These are phyloP conservation scores for Pseudogymnoascus pannorum DNA, from an alignment of 2,329 filamentous ascomycete species.

Conservation along the genomic window DNA sequence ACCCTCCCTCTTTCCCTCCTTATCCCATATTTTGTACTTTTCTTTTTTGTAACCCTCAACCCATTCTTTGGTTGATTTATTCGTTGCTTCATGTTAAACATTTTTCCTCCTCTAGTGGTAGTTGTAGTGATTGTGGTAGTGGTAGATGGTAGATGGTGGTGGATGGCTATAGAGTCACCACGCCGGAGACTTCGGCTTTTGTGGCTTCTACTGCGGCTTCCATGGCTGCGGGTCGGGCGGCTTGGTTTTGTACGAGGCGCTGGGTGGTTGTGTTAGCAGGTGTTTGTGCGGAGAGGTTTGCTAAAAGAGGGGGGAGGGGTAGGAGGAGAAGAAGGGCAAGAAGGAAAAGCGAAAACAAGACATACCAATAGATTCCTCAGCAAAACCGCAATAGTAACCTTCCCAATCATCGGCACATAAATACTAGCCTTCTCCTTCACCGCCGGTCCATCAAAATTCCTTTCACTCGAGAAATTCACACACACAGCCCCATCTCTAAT, in stretches of 20 bases:
- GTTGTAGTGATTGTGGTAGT: too few species aligned
- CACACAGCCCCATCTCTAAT: conserved; percentile 90
- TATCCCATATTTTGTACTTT: too few species aligned
- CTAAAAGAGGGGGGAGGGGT: too few species aligned
- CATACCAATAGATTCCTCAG: conserved; percentile 68
- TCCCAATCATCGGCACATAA: conserved; percentile 94
- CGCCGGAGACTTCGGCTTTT: background rate
- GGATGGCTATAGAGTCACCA: background rate
- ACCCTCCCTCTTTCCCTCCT: too few species aligned
- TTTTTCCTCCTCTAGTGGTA: background rate
- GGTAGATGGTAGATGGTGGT: background rate
- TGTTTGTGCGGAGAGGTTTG: background rate
- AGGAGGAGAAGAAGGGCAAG: too few species aligned
- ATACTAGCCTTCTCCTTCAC: conserved; percentile 95
- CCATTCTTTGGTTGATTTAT: background rate
- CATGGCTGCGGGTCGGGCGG: background rate
- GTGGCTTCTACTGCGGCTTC: background rate
- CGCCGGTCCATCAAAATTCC: conserved; percentile 79
- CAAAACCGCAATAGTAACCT: conserved; percentile 91
- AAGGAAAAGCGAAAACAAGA: conserved; percentile 37
- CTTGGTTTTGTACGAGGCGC: conserved; percentile 1
- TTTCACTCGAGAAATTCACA: conserved; percentile 95
- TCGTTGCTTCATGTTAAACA: background rate
- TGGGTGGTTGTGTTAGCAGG: background rate
- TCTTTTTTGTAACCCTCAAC: too few species aligned